Base-by-base conservation (phyloP, 257 asterid species). In the Nemophila menziesii region DNA sequence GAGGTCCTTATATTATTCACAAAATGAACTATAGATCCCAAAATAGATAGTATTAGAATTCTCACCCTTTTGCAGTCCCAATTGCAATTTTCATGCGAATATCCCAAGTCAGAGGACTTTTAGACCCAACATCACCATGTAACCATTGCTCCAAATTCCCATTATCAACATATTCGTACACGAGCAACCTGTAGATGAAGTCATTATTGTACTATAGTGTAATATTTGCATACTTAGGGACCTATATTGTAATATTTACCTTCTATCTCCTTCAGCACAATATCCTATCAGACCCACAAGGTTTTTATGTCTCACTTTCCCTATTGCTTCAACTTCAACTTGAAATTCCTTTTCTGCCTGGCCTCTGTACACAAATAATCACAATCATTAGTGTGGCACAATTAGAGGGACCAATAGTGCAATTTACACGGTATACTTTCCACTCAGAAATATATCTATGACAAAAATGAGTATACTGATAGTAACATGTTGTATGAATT, bases 101-200 rank as follows among this genome's bases (percentile, higher is more conserved):
- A 46, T 85, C 96, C 99, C 99, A 90, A 22, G 94, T 81, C 51
- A 90, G 67, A 16, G 99, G 99, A 61, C 94, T 85, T 38, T 74
- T 71, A 13, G 87, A 65, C 51, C 99, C 96, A 19, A 82, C 87
- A 65, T 90, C 83, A 49, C 99, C 99, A 44, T 85, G 99, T 51
- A 90, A 70, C 96, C 99, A 90, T 64, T 90, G 94, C 75, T 90
- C 99, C 70, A 90, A 60, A 70, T 90, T 90, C 50, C 99, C 99
- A 62, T 90, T 90, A 54, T 81, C 92, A 44, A 90, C 56, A 52
- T 72, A 90, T 71, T 90, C 99, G 21, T 90, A 90, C 24, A 90
- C 89, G 49, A 90, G 96, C 72, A 85, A 21, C 82, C 98, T 90
- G 73, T 52, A 61, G 56, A 11, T 29, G 20, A 46, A 62, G 52